Evolutionary conservation across 495 filamentous ascomycete species (phyloP).

Genomic region (Penicillium alfredii): DNA sequence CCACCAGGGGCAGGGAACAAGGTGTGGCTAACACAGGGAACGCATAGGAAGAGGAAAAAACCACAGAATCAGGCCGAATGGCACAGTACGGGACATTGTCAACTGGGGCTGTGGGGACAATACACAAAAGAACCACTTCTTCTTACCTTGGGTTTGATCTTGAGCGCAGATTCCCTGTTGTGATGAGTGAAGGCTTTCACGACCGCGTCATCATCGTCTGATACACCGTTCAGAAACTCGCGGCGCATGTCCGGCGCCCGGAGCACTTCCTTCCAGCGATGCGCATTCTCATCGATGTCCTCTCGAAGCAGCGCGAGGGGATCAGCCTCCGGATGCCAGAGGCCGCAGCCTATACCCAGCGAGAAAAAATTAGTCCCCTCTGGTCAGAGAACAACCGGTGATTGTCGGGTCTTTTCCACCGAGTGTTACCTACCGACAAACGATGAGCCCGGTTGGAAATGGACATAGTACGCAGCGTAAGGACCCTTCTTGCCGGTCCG

Average conservation of each 20-base stretch:
- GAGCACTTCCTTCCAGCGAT: constrained; percentile 60
- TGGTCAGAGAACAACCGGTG: no score
- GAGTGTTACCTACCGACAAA: constrained; percentile 58
- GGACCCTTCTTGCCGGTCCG: constrained; percentile 80
- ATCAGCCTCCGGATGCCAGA: constrained; percentile 67
- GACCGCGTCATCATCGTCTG: constrained; percentile 51
- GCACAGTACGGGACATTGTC: no score
- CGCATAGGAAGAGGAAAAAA: background rate
- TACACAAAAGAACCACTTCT: constrained; percentile 2
- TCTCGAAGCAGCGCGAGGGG: constrained; percentile 59
- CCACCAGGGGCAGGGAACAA: no score
- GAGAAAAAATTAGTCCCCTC: constrained; percentile 11
- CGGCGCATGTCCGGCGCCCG: constrained; percentile 50
- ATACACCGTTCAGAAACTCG: constrained; percentile 54
- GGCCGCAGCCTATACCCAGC: constrained; percentile 58
- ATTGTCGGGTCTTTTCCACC: no score
- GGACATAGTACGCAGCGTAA: constrained; percentile 78
- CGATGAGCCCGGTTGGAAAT: constrained; percentile 53
- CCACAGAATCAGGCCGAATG: background rate
- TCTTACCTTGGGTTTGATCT: constrained; percentile 78
- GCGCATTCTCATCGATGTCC: constrained; percentile 65
- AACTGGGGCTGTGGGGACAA: no score
- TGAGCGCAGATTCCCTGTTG: constrained; percentile 68
- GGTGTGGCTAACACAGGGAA: background rate
- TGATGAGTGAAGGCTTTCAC: constrained; percentile 60